Base-by-base conservation (phyloP, 2,329 filamentous ascomycete species). In the Penicillium sclerotigenum region DNA sequence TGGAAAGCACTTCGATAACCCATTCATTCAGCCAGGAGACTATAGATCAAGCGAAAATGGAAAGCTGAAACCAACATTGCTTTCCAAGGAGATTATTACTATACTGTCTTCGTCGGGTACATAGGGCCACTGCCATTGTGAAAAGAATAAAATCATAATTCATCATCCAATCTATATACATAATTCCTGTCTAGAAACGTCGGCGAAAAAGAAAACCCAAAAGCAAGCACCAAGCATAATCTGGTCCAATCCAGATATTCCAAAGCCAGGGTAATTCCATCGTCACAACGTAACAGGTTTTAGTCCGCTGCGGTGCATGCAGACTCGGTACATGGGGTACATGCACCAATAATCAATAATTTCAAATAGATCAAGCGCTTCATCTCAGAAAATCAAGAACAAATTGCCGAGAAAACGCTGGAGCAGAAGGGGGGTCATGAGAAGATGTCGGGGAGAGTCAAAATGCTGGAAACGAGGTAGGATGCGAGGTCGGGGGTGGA, bases 161-260 rank as follows among this genome's bases (percentile, higher is more conserved):
- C 59, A 56, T 61, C 37, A 57, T 41, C 37, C 46, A 34, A 55
- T 58, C 58, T 61, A 58, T 56, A 10, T 52, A 52, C 53, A 52
- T 41, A 28, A 24, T 33, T 16, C 28, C 33, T 31, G 48, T 52
- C 47, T 56, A 56, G 34, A 52, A 29, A 10, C 3, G 13, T 33
- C 16, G 37, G 20, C 41, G 24, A 29, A 36, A 29, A 29, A 9
- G 22, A 28, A 42, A n/a, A 20, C 37, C 22, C n/a, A 29, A 36
- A 40, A 14, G 18, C 29, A 51, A n/a, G 24, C 26, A 33, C n/a
- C 10, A 47, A 37, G 18, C n/a, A 42, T 31, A 26, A 22, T 51
- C 42, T 6, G 24, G 18, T 38, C 42, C 26, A 47, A 47, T n/a
- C 14, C 18, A 47, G 24, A 52, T 24, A 36, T 52, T 52, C 34